Evolutionary conservation across 208 protist genomes (phyloP).

Genomic region (Crithidia brevicula): DNA sequence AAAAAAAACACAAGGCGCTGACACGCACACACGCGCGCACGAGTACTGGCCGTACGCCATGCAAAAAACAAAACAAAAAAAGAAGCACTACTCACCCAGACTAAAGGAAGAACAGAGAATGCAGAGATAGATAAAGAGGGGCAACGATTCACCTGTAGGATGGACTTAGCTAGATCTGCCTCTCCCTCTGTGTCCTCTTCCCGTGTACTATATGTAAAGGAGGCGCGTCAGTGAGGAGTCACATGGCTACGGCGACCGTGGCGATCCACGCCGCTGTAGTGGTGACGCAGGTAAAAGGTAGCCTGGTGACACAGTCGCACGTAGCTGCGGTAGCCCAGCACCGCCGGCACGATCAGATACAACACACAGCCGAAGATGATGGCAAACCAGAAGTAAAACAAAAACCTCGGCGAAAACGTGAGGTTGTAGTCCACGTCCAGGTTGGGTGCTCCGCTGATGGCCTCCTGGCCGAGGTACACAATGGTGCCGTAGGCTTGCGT

Average conservation of each 20-base stretch:
- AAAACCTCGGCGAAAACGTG: conserved; percentile 48
- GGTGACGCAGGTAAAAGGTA: conserved; percentile 27
- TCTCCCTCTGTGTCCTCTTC: too few relatives aligned
- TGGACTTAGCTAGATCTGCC: too few relatives aligned
- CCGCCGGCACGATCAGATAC: conserved; percentile 56
- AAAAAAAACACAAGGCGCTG: too few relatives aligned
- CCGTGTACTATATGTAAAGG: too few relatives aligned
- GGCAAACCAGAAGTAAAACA: conserved; percentile 78
- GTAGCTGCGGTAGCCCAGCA: conserved; percentile 62
- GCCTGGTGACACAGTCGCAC: conserved; percentile 41
- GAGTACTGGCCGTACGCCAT: too few relatives aligned
- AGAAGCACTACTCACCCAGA: not conserved
- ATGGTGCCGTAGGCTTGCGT: conserved; percentile 72
- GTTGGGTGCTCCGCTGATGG: conserved; percentile 59
- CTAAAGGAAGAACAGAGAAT: not conserved
- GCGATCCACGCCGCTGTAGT: conserved; percentile 11
- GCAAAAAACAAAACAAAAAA: too few relatives aligned
- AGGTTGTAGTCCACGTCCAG: conserved; percentile 70
- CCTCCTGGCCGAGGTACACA: conserved; percentile 68
- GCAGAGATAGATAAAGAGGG: not conserved
- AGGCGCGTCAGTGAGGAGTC: not conserved
- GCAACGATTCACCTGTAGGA: not conserved
- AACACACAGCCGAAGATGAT: conserved; percentile 63
- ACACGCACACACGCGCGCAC: too few relatives aligned
- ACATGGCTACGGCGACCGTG: conserved; percentile 13